Evolutionary conservation across 2,329 filamentous ascomycete species (phyloP).

Genomic region (Albophoma yamanashiensis): DNA sequence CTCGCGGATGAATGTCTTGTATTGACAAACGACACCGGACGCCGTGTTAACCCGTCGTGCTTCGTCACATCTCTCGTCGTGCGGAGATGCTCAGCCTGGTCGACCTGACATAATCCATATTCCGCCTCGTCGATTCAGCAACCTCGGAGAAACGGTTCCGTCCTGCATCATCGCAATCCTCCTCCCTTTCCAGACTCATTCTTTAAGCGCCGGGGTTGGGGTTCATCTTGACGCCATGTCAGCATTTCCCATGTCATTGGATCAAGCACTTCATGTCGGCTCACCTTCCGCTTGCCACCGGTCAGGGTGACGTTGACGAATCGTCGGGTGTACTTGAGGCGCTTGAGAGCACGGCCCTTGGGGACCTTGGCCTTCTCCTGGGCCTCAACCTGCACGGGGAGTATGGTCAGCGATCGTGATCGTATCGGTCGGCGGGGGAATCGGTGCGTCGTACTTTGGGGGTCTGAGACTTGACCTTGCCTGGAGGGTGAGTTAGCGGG

Average conservation of each 20-base stretch:
- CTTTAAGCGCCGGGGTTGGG: slow-evolving; percentile 67
- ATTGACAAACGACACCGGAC: slow-evolving; percentile 32
- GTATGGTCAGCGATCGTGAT: slow-evolving; percentile 20
- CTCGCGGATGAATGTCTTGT: slow-evolving; percentile 23
- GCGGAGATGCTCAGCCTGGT: slow-evolving; percentile 23
- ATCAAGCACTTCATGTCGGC: slow-evolving; percentile 9
- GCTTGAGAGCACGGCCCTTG: slow-evolving; percentile 97
- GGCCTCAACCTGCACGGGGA: slow-evolving; percentile 55
- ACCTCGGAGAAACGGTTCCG: slow-evolving; percentile 20
- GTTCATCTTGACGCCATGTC: slow-evolving; percentile 58
- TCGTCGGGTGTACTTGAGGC: slow-evolving; percentile 88
- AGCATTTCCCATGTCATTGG: slow-evolving; percentile 6
- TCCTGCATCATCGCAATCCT: slow-evolving; percentile 17
- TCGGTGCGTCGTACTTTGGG: slow-evolving; percentile 58
- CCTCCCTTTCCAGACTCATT: slow-evolving; percentile 12
- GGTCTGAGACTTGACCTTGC: slow-evolving; percentile 97
- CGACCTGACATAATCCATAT: slow-evolving; percentile 24
- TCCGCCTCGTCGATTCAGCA: slow-evolving; percentile 20
- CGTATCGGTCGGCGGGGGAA: slow-evolving; percentile 11
- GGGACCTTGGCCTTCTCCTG: slow-evolving; percentile 96
- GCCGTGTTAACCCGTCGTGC: slow-evolving; percentile 26
- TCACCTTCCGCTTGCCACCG: slow-evolving; percentile 96
- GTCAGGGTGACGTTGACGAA: slow-evolving; percentile 98
- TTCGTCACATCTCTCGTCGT: slow-evolving; percentile 23
- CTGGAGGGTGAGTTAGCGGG: slow-evolving; percentile 51